Conservation (phyloP, 495 filamentous ascomycete species). For the Xylaria telfairii region DNA sequence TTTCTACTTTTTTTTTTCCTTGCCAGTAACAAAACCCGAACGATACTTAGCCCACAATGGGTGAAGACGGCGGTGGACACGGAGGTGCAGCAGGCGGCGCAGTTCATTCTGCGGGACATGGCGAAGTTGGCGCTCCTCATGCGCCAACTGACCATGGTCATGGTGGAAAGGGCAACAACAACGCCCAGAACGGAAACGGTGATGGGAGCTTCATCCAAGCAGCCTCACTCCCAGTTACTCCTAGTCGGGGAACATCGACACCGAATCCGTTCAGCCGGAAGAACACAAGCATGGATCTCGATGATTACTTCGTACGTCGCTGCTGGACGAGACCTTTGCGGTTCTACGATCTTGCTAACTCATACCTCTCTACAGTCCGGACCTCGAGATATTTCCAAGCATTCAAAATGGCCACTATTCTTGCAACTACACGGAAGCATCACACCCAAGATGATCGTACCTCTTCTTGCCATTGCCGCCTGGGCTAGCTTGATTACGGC, state of each 20-base stretch:
- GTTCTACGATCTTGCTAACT: neutral
- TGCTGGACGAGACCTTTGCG: neutral
- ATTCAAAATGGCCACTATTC: constrained; percentile 84
- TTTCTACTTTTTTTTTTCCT: neutral
- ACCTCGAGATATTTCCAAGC: constrained; percentile 73
- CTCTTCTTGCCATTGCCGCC: constrained; percentile 66
- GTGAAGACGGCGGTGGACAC: constrained; percentile 36
- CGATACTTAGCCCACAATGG: constrained; percentile 31
- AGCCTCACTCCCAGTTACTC: constrained; percentile 40
- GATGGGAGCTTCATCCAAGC: constrained; percentile 27
- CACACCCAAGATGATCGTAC: constrained; percentile 79
- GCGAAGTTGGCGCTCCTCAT: constrained; percentile 23
- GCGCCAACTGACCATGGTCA: constrained; percentile 3
- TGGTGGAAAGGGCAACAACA: constrained; percentile 13
- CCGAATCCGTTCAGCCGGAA: constrained; percentile 55
- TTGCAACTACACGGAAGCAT: constrained; percentile 82
- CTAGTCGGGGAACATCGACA: constrained; percentile 37
- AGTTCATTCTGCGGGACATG: constrained; percentile 18
- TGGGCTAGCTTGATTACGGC: constrained; percentile 76
- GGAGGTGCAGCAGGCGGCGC: constrained; percentile 1
- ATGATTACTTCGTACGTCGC: constrained; percentile 60
- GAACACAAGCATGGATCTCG: constrained; percentile 52
- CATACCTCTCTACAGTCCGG: constrained; percentile 46
- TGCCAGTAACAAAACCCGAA: neutral
- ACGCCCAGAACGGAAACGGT: constrained; percentile 26